Conservation (phyloP, 139 green algal species). For the Tetradesmus lagerheimii region DNA sequence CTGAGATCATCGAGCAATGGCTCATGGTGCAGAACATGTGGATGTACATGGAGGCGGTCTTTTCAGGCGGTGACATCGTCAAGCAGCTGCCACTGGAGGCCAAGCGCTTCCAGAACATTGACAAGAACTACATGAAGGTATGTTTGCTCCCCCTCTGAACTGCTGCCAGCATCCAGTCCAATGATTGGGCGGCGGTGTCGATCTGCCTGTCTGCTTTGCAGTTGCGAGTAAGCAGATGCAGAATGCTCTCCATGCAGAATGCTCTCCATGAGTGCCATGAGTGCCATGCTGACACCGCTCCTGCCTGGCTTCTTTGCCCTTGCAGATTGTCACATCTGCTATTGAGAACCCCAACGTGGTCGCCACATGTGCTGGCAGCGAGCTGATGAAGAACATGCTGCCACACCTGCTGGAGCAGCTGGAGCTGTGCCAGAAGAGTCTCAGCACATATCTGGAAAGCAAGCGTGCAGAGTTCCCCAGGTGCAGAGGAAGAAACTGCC, state of each 20-base stretch:
- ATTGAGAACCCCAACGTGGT: constrained; percentile 89
- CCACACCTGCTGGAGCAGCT: constrained; percentile 95
- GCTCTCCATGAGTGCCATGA: too few species aligned
- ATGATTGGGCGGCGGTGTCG: too few species aligned
- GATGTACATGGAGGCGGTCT: constrained; percentile 98
- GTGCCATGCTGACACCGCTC: too few species aligned
- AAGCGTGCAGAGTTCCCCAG: constrained; percentile 96
- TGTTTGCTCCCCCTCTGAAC: not conserved
- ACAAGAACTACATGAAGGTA: constrained; percentile 97
- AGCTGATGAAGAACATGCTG: constrained; percentile 94
- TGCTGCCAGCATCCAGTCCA: too few species aligned
- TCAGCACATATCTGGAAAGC: constrained; percentile 94
- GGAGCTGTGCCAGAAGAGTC: constrained; percentile 96
- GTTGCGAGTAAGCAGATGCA: too few species aligned
- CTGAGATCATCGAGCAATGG: constrained; percentile 96
- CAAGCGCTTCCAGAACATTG: constrained; percentile 97
- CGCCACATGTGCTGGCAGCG: constrained; percentile 77
- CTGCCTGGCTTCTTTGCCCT: not conserved
- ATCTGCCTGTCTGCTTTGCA: too few species aligned
- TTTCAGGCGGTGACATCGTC: constrained; percentile 95
- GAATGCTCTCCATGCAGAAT: too few species aligned
- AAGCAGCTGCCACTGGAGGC: constrained; percentile 96
- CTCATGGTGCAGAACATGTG: constrained; percentile 87
- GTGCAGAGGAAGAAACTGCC: not conserved
- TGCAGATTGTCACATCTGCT: constrained; percentile 86